These are phyloP conservation scores for Candida gorgasii DNA, from an alignment of 805 yeast species.

Conservation along the genomic window DNA sequence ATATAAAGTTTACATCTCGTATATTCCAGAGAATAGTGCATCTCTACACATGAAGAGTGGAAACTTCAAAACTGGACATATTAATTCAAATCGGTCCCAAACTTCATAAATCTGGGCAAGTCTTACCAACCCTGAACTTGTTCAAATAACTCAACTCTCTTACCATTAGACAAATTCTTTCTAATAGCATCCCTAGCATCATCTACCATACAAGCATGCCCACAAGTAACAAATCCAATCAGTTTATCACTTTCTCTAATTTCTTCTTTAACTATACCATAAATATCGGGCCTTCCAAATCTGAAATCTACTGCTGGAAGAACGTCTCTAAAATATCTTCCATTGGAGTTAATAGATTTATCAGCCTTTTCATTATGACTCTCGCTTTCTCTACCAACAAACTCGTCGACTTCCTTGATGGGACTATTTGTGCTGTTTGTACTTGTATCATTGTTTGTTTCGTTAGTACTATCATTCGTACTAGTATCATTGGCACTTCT, in stretches of 20 bases:
- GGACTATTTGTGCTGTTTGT: no score
- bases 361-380: background rate
- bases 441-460: no score
- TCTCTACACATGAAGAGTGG: background rate
- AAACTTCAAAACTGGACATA: no score
- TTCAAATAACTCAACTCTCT: constrained; percentile 38
- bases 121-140: constrained; percentile 34
- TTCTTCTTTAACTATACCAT: constrained; percentile 36
- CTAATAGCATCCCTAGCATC: constrained; percentile 29
- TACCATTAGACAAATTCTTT: constrained; percentile 22
- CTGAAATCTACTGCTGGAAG: constrained; percentile 42
- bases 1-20: no score
- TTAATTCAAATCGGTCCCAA: no score
- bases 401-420: no score
- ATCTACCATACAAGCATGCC: constrained; percentile 46
- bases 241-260: constrained; percentile 37
- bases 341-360: no score
- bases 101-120: no score
- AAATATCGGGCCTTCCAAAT: constrained; percentile 45
- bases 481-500: no score
- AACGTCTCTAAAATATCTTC: no score
- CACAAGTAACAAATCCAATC: constrained; percentile 50
- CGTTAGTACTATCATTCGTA: background rate
- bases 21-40: no score
- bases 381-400: no score